phyloP scores from a whole-genome alignment of 2,329 filamentous ascomycete species.

The Arthrobotrys entomopaga region DNA sequence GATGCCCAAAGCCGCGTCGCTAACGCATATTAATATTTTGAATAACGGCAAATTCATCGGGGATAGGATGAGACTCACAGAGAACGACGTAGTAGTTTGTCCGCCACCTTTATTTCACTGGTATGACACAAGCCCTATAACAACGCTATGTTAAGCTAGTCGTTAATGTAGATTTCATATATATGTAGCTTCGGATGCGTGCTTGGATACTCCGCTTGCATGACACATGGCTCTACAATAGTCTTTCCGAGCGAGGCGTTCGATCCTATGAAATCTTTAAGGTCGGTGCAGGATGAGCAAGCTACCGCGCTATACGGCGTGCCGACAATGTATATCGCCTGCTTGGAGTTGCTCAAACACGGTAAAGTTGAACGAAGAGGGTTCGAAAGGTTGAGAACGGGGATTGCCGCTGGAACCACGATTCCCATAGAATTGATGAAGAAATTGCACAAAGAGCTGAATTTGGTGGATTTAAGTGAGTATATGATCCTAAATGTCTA shows the following conservation, averaged over 20 bases:
- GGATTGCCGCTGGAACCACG: constrained; percentile 87
- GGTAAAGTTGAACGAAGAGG: constrained; percentile 66
- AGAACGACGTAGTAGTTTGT: constrained; percentile 80
- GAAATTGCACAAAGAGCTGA: constrained; percentile 76
- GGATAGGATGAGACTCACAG: constrained; percentile 80
- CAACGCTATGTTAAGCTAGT: not conserved
- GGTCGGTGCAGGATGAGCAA: constrained; percentile 71
- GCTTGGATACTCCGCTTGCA: constrained; percentile 94
- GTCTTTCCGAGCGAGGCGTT: constrained; percentile 89
- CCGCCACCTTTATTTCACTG: constrained; percentile 85
- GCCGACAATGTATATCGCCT: constrained; percentile 91
- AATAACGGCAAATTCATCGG: constrained; percentile 92
- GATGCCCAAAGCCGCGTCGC: constrained; percentile 87
- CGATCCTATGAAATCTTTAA: constrained; percentile 77
- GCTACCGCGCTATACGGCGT: constrained; percentile 70
- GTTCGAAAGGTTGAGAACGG: constrained; percentile 78
- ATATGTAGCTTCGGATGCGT: constrained; percentile 83
- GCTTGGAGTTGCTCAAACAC: constrained; percentile 78
- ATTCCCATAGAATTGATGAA: constrained; percentile 85
- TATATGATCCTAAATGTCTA: not conserved
- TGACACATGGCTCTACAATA: constrained; percentile 78
- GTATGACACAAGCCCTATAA: constrained; percentile 7
- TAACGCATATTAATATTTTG: constrained; percentile 84
- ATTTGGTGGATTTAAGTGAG: constrained; percentile 74
- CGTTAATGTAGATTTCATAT: constrained; percentile 4